phyloP scores from a whole-genome alignment of 805 yeast species.

The Schwanniomyces pseudopolymorphus region DNA sequence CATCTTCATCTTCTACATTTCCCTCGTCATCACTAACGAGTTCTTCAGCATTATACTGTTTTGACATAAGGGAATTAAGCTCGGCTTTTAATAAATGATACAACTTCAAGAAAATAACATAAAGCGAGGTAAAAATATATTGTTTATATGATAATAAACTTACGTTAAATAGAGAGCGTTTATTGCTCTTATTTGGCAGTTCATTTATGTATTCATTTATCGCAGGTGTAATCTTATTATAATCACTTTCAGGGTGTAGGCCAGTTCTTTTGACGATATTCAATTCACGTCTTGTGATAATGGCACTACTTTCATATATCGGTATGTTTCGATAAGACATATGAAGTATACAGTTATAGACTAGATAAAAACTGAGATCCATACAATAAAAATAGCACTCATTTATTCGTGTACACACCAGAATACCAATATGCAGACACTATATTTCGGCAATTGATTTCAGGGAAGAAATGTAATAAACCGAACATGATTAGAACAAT shows the following conservation, averaged over 20 bases:
- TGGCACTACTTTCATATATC: neutral
- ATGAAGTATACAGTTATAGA: neutral
- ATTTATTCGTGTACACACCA: too few species aligned
- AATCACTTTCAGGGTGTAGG: neutral
- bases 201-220: neutral
- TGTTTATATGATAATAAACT: neutral
- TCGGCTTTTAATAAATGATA: neutral
- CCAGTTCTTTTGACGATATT: neutral
- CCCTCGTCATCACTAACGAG: neutral
- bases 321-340: neutral
- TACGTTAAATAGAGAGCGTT: neutral
- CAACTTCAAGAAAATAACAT: neutral
- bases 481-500: too few species aligned
- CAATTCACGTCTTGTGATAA: neutral
- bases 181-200: neutral
- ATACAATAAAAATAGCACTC: too few species aligned
- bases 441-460: too few species aligned
- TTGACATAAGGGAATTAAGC: neutral
- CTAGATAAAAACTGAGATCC: neutral
- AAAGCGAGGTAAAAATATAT: neutral
- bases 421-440: too few species aligned
- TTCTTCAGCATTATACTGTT: neutral
- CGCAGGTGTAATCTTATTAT: neutral
- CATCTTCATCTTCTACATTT: neutral
- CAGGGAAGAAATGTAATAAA: too few species aligned